These are phyloP conservation scores for Talaromyces albobiverticillius DNA, from an alignment of 2,329 filamentous ascomycete species.

Conservation along the genomic window DNA sequence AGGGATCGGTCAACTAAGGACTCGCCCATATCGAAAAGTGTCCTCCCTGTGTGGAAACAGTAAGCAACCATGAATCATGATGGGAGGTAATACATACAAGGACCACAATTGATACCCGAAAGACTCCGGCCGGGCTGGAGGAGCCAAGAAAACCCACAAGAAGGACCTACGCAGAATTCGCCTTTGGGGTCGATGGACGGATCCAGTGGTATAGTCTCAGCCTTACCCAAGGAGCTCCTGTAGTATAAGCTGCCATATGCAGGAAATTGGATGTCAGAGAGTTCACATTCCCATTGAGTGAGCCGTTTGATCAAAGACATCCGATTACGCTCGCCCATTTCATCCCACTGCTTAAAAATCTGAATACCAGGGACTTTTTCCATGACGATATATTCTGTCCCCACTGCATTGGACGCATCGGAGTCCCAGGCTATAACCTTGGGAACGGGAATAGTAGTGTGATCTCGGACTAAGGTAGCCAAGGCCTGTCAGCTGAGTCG, in stretches of 20 bases:
- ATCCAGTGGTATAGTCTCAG: constrained; percentile 16
- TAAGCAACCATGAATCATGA: constrained; percentile 17
- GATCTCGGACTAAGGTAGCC: constrained; percentile 1
- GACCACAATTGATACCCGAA: constrained; percentile 32
- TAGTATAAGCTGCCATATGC: constrained; percentile 28
- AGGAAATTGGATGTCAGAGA: constrained; percentile 25
- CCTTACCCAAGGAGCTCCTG: constrained; percentile 21
- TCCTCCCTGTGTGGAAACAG: constrained; percentile 25
- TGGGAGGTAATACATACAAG: constrained; percentile 30
- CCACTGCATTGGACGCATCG: constrained; percentile 23
- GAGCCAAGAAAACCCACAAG: constrained; percentile 35
- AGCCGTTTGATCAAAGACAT: constrained; percentile 27
- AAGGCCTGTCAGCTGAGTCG: constrained; percentile 7
- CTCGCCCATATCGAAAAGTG: constrained; percentile 33
- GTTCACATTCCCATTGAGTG: constrained; percentile 29
- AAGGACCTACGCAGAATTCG: constrained; percentile 23
- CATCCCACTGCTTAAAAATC: constrained; percentile 28
- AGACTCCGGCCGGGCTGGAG: constrained; percentile 29
- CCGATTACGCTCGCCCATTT: constrained; percentile 22
- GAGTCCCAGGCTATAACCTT: constrained; percentile 30
- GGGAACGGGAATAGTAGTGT: constrained; percentile 27
- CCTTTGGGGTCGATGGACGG: constrained; percentile 21
- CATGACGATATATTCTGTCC: constrained; percentile 30
- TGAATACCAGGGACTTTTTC: constrained; percentile 27
- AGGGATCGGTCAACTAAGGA: constrained; percentile 31